Evolutionary conservation across 176 grass and related monocot species (phyloP).

Genomic region (Ensete ventricosum): DNA sequence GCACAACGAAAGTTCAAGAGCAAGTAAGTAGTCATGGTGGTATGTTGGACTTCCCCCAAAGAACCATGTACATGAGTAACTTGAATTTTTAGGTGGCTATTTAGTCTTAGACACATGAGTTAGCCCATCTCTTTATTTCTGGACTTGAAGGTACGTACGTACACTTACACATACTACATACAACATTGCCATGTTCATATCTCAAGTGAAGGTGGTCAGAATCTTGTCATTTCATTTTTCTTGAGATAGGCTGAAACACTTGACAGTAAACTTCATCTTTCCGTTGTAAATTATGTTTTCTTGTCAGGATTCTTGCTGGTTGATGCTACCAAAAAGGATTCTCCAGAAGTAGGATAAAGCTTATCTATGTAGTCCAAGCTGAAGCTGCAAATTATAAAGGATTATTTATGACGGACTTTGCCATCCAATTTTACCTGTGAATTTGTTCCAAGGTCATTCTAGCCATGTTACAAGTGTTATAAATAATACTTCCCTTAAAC

Average conservation of each 20-base stretch:
- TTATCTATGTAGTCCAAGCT: no score
- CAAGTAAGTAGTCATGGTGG: conserved; percentile 53
- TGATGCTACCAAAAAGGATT: no score
- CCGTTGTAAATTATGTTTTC: no score
- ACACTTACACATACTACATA: conserved; percentile 33
- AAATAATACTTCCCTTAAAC: no score
- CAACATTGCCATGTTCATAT: conserved; percentile 31
- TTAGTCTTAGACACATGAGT: conserved; percentile 15
- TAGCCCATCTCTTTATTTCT: conserved; percentile 29
- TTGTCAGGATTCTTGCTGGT: no score
- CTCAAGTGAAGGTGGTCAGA: conserved; percentile 34
- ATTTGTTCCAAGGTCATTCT: no score
- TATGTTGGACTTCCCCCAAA: conserved; percentile 21
- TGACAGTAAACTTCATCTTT: conserved; percentile 40
- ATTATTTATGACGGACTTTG: no score
- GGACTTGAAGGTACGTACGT: conserved; percentile 33
- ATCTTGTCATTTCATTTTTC: conserved; percentile 36
- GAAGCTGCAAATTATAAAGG: no score
- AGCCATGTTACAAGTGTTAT: no score
- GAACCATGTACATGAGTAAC: conserved; percentile 1
- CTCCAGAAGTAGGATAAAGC: no score
- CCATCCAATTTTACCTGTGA: no score
- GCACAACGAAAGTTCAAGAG: conserved; percentile 83
- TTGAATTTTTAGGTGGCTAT: not conserved
- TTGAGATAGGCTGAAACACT: conserved; percentile 42